Base-by-base conservation (phyloP, 495 filamentous ascomycete species). In the Penicillium chermesinum region DNA sequence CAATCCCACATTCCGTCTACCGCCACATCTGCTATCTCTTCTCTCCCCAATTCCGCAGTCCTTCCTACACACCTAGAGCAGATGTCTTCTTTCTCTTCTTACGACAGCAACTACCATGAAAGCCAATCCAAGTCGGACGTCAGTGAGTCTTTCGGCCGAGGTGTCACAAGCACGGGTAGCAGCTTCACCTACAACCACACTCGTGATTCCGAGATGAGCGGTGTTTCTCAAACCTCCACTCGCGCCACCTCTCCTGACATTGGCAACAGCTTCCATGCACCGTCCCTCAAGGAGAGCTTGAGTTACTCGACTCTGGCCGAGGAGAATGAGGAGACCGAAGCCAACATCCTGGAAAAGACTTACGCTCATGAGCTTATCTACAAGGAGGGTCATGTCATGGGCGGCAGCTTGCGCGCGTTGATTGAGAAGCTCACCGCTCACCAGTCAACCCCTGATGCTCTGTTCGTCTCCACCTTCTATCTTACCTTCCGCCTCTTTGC, bases 401-500 rank as follows among this genome's bases (percentile, higher is more conserved):
- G 93, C 27, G 94, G 94, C 9, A 91, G 90, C 14, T 77, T 99
- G 12, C 83, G 88, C 20, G 91, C 94, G 6, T 71, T 99, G 41
- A 87, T 99, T 38, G 94, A 99, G 67, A 83, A 87, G 56, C 80
- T 99, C 19, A 99, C 94, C 2, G 88, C 87, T 0, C 89, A 94
- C 62, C 88, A 96, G 61, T 86, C 89, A 0, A 95, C 93, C 2
- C 94, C 94, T 1, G 91, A 96, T 63, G 82, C 88, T 30, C 81
- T 87, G 62, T 99, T 97, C 58, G 88, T 96, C 43, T 86, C 88
- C 2, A 87, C 94, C 0, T 97, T 99, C 64, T 97, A 94, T 67
- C 82, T 97, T 35, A 97, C 94, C 20, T 99, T 99, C 73, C 87
- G 94, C 36, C 81, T 95, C 15, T 99, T 99, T 52, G 88, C 89